Conservation (phyloP, 83 land plant species). For the Isoetes engelmannii region DNA sequence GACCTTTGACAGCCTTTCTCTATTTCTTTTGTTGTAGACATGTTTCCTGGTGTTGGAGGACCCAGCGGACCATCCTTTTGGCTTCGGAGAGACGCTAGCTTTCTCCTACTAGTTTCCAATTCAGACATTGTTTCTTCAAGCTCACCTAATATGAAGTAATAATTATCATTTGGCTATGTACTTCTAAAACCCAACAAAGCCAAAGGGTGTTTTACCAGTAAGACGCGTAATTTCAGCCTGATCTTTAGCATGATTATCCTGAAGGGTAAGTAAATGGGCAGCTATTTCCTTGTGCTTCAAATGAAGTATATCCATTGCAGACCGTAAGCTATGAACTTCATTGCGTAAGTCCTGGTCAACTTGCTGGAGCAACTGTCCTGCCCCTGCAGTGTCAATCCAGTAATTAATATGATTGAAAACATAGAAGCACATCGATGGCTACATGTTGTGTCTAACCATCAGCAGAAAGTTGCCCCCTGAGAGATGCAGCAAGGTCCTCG, state of each 20-base stretch:
- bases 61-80: slow-evolving; percentile 37
- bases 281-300: slow-evolving; percentile 60
- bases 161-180: not conserved
- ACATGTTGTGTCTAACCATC: slow-evolving; percentile 45
- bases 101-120: slow-evolving; percentile 56
- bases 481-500: slow-evolving; percentile 36
- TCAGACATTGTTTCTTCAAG: slow-evolving; percentile 60
- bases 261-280: slow-evolving; percentile 38
- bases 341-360: slow-evolving; percentile 40
- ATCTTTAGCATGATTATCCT: slow-evolving; percentile 56
- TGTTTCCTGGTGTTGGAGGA: slow-evolving; percentile 30
- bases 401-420: not conserved
- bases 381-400: slow-evolving; percentile 37
- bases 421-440: not conserved
- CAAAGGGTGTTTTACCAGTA: slow-evolving; percentile 34
- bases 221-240: slow-evolving; percentile 54
- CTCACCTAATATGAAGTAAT: slow-evolving; percentile 44
- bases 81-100: slow-evolving; percentile 50
- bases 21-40: slow-evolving; percentile 38
- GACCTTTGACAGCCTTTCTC: slow-evolving; percentile 24
- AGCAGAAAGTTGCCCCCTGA: slow-evolving; percentile 26
- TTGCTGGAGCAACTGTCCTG: slow-evolving; percentile 43
- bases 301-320: slow-evolving; percentile 48
- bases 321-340: slow-evolving; percentile 45
- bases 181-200: not conserved